Conservation (phyloP, 2,329 filamentous ascomycete species). For the Sporothrix globosa region DNA sequence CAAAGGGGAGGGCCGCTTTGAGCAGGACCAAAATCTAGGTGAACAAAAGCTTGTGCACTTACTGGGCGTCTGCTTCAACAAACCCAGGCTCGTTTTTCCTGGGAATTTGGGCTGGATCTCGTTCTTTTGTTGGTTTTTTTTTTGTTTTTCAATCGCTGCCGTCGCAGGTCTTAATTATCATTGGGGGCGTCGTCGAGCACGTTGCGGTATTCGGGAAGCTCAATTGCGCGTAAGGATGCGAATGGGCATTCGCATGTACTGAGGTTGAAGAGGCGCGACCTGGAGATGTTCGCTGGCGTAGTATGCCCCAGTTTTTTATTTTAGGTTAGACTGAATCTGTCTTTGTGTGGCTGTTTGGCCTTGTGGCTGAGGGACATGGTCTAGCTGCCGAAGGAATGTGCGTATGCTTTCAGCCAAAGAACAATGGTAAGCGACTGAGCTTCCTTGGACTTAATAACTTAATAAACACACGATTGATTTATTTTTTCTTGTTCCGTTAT, state of each 20-base stretch:
- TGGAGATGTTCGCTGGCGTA: background rate
- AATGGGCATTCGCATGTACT: background rate
- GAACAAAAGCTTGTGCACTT: background rate
- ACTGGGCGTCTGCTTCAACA: background rate
- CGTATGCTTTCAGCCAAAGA: background rate
- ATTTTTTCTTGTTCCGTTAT: background rate
- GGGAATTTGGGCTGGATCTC: background rate
- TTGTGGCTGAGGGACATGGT: slow-evolving; percentile 11
- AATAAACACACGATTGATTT: background rate
- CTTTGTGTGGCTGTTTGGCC: background rate
- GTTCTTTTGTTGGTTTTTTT: background rate
- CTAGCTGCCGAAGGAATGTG: background rate
- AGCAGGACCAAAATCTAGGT: background rate
- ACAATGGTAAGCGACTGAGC: too few species aligned
- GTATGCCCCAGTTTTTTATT: slow-evolving; percentile 10
- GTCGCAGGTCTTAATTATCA: background rate
- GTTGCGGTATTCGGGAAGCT: background rate
- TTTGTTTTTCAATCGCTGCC: too few species aligned
- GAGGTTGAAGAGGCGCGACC: slow-evolving; percentile 6
- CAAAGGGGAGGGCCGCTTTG: background rate
- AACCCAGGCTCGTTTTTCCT: background rate
- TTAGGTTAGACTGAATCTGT: background rate
- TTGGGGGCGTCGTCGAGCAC: background rate
- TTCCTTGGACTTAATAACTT: too few species aligned
- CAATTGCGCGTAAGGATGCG: background rate